Evolutionary conservation across 805 yeast species (phyloP), one percentile per base, ranked within the genome.

Genomic region (Torulaspora maleeae): DNA sequence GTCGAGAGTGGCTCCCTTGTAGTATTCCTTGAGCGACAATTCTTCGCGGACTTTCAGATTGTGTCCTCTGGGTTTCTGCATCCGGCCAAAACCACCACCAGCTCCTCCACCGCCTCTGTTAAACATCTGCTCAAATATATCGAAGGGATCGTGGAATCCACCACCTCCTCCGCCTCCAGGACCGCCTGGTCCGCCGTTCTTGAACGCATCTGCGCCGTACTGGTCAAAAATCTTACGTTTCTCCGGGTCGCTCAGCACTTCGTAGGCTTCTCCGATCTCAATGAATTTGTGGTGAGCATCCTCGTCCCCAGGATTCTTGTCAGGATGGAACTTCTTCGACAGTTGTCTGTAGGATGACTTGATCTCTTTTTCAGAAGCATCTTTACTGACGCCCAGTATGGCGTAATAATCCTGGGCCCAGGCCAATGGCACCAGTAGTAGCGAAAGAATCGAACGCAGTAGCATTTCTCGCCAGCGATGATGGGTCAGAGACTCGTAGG

Each of bases 251-350:
- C 79, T 76, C 50, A 89, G 73, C 10, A 88, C 85, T 44, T 89
- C 96, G 64, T 91, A 91, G 0, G 98, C 98, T 59, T 85, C 95
- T 12, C 95, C 95, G 24, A 93, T 77, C 66, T 89, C 95, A 41
- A 93, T 82, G 63, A 90, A 93, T 67, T 78, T 82, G 40, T 84
- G 82, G 53, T 86, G 89, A 1, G 97, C 95, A 24, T 77, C 83
- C 7, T 86, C 88, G 55, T 83, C 78, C 5, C 83, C 84, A 4
- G 84, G 82, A 62, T 91, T 93, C 69, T 91, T 91, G 67, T 91
- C 99, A 2, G 99, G 99, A 61, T 91, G 99, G 66, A 78, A 88
- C 60, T 86, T 86, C 63, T 87, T 83, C 53, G 90, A 82, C 52
- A 91, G 68, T 45, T 79, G 76, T 53, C 95, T 72, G 63, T 90